Evolutionary conservation across 2,329 filamentous ascomycete genomes (phyloP).

Genomic region (Penicillium aurantiogriseum): DNA sequence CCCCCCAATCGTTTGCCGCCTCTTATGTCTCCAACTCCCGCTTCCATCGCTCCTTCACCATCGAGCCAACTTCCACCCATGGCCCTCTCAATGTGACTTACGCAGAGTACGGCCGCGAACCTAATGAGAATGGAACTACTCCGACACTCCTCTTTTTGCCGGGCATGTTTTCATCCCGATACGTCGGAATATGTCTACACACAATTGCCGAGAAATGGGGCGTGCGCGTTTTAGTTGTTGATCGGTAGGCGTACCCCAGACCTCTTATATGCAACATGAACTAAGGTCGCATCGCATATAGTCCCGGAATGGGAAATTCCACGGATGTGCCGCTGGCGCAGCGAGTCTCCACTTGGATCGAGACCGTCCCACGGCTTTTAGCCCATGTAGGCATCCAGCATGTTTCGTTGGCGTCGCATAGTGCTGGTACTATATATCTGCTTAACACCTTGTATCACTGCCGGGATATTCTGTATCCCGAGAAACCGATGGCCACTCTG

Average conservation of each 20-base stretch:
- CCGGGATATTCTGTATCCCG: constrained; percentile 31
- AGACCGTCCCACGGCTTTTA: constrained; percentile 43
- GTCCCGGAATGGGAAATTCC: constrained; percentile 48
- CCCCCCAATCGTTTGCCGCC: neutral
- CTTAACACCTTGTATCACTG: constrained; percentile 42
- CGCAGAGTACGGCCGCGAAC: neutral
- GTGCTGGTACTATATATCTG: constrained; percentile 44
- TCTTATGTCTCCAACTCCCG: constrained; percentile 5
- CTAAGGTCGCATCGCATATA: constrained; percentile 11
- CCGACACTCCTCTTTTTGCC: constrained; percentile 3
- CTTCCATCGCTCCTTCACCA: constrained; percentile 5
- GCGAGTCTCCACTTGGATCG: constrained; percentile 43
- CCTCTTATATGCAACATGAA: neutral
- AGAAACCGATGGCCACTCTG: neutral
- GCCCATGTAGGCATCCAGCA: constrained; percentile 36
- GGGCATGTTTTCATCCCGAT: constrained; percentile 8
- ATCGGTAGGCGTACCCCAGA: neutral
- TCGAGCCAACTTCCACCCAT: constrained; percentile 3
- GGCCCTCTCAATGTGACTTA: constrained; percentile 9
- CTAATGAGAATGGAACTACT: neutral
- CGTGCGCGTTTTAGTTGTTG: constrained; percentile 6
- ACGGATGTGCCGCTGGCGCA: constrained; percentile 36
- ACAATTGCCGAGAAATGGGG: constrained; percentile 6
- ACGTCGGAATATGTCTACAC: constrained; percentile 2
- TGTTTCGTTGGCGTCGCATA: constrained; percentile 42